phyloP scores from a whole-genome alignment of 2,329 filamentous ascomycete species.

The Ophiostoma triangulosporum region DNA sequence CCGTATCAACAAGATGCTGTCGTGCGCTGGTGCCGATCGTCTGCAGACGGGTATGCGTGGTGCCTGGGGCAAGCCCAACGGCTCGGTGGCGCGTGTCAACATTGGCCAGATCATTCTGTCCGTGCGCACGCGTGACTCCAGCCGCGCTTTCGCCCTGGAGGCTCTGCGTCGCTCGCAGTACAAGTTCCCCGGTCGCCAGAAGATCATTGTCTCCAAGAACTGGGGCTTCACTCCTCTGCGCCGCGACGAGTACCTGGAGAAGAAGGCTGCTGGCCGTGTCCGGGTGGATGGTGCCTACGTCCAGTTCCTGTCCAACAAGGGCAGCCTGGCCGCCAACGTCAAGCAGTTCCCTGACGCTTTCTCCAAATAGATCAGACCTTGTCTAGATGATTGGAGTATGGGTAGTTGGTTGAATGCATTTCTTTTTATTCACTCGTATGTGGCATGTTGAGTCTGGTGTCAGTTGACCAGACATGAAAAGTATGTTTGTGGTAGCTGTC shows the following conservation, averaged over 20 bases:
- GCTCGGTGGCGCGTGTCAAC: constrained; percentile 98
- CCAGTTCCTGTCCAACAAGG: constrained; percentile 95
- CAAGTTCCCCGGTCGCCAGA: constrained; percentile 99
- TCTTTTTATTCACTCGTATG: constrained; percentile 4
- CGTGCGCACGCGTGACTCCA: constrained; percentile 89
- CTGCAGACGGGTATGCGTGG: constrained; percentile 99
- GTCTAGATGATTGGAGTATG: neutral
- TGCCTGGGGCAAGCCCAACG: constrained; percentile 99
- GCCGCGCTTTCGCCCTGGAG: constrained; percentile 88
- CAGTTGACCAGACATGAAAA: neutral
- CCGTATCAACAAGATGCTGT: constrained; percentile 99
- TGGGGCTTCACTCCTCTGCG: constrained; percentile 99
- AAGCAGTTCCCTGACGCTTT: constrained; percentile 92
- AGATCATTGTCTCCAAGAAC: constrained; percentile 99
- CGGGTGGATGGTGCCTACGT: constrained; percentile 98
- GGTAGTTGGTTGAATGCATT: constrained; percentile 2
- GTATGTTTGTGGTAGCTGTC: neutral
- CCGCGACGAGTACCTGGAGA: constrained; percentile 92
- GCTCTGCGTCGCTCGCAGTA: constrained; percentile 98
- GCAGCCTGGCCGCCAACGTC: constrained; percentile 74
- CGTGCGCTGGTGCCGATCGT: constrained; percentile 99
- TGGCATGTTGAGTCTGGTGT: neutral
- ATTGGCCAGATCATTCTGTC: constrained; percentile 98
- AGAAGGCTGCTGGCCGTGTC: constrained; percentile 86
- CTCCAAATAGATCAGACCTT: constrained; percentile 26